Evolutionary conservation across 306 rosid genomes (phyloP).

Genomic region (Acmispon strigosus): DNA sequence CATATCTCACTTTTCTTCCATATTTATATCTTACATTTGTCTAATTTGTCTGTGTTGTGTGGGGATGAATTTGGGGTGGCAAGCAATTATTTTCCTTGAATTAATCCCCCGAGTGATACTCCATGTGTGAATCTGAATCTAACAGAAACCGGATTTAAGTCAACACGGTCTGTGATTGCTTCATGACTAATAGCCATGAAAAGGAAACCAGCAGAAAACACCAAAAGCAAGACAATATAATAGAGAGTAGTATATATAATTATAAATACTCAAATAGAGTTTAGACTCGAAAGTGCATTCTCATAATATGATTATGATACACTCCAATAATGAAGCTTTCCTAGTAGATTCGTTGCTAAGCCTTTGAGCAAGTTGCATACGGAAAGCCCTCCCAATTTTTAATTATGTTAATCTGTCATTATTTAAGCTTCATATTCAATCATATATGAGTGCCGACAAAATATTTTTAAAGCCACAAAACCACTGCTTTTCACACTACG

Average conservation of each 20-base stretch:
- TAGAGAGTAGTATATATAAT: no score
- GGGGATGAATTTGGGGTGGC: no score
- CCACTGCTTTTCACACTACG: neutral
- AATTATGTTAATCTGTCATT: neutral
- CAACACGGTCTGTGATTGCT: constrained; percentile 1
- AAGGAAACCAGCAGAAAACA: neutral
- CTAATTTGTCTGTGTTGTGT: no score
- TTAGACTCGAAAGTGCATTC: no score
- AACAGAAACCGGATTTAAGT: neutral
- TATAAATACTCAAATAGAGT: no score
- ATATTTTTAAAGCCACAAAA: neutral
- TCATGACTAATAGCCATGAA: neutral
- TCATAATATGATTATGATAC: no score
- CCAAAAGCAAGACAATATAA: neutral
- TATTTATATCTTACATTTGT: no score
- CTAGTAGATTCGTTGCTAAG: neutral
- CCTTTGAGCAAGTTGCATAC: neutral
- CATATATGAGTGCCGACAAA: neutral
- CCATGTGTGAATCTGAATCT: neutral
- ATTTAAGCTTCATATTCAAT: neutral
- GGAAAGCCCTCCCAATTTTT: neutral
- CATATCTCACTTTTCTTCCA: no score
- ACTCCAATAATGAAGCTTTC: neutral
- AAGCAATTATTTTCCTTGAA: no score
- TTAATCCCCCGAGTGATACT: neutral